Percentiles rank a stretch among this genome's conserved stretches.
phyloP scores from a whole-genome alignment of 495 filamentous ascomycete genomes.

The Hyaloscypha variabilis region DNA sequence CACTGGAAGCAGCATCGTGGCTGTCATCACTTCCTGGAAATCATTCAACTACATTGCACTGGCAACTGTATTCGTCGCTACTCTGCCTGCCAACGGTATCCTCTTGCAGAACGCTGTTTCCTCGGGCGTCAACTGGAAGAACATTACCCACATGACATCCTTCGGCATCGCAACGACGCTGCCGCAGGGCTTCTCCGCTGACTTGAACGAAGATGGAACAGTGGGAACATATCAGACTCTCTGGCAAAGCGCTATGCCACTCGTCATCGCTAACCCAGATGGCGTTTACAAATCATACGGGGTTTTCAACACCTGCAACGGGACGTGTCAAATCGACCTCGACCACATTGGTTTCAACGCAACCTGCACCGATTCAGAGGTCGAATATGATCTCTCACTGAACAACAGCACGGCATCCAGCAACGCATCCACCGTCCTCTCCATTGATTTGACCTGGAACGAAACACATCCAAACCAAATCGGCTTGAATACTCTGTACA shows the following conservation, averaged over 20 bases:
- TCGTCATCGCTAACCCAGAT: background rate
- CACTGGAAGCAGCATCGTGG: conserved; percentile 6
- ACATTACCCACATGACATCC: background rate
- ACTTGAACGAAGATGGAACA: background rate
- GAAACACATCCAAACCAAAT: background rate
- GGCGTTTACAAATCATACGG: conserved; percentile 1
- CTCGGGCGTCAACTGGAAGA: conserved; percentile 1
- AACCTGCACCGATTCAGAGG: background rate
- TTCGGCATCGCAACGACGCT: background rate
- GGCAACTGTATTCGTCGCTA: conserved; percentile 16
- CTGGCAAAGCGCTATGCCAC: conserved; percentile 1
- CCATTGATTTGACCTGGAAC: background rate
- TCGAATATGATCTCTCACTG: background rate
- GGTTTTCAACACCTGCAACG: conserved; percentile 9
- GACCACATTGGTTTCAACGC: conserved; percentile 6
- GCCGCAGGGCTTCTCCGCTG: conserved; percentile 3
- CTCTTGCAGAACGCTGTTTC: conserved; percentile 16
- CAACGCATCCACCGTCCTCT: conserved; percentile 2
- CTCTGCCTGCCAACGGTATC: conserved; percentile 16
- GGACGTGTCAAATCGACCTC: background rate
- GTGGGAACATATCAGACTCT: too few species aligned
- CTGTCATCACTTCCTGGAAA: conserved; percentile 9
- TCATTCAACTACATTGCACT: conserved; percentile 16
- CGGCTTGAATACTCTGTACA: conserved; percentile 7
- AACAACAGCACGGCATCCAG: background rate